Evolutionary conservation across 2,329 filamentous ascomycete genomes (phyloP), one percentile per base, ranked within the genome.

Genomic region (Microdochium bolleyi): DNA sequence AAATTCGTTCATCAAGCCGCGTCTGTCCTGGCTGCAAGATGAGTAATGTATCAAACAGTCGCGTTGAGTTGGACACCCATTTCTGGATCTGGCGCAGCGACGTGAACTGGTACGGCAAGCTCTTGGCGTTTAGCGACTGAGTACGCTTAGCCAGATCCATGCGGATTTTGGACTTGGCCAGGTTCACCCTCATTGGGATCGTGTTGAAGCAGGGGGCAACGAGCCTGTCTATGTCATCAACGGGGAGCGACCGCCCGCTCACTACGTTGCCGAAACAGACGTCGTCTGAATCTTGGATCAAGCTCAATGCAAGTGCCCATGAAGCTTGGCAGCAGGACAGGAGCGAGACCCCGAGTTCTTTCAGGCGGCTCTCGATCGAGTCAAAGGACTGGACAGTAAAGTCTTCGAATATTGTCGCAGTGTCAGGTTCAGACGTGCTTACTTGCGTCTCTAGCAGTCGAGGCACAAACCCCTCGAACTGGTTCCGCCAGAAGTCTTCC

Each of bases 181-280:
- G 55, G 30, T 82, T 69, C 16, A 83, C 70, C 24, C 89, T 80
- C 1, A 91, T 64, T 0, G 92, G 90, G 13, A 96, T 70, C 0
- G 92, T 95, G 63, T 96, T 96, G 74, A 96, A 96, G 65, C 90
- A 95, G 0, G 92, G 92, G 0, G 89, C 90, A n/a, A 95, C 80
- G 5, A 96, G 78, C 3, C 77, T 73, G 37, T 92, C 84, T 11
- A 92, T 73, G 0, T 78, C 80, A 5, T 86, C 77, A 2, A 92
- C 66, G 0, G 81, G 70, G 10, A 89, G 64, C 1, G 84, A 85
- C 8, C 92, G 83, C 1, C 92, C 91, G 62, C 83, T 92, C 53
- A 92, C 79, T 2, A 96, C 85, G 60, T 89, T 94, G 0, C 92
- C 92, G 62, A 96, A 96, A 65, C 89, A 94, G 4, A 96, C 61